Evolutionary conservation across 2,329 filamentous ascomycete species (phyloP).

Genomic region (Neospermospora avenae): DNA sequence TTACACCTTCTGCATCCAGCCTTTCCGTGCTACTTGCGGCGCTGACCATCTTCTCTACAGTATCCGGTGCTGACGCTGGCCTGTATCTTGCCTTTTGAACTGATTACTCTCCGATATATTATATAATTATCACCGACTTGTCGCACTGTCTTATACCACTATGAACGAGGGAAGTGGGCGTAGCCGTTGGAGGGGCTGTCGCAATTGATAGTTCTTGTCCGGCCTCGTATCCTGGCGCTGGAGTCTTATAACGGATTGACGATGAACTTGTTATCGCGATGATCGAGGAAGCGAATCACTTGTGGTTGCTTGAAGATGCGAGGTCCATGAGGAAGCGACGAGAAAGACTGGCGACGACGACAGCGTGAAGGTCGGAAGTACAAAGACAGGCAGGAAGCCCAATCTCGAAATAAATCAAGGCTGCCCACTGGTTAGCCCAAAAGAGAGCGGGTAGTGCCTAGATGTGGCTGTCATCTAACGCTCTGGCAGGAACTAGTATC

Average conservation of each 20-base stretch:
- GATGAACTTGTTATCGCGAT: no score
- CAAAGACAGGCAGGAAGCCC: no score
- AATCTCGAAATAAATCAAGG: no score
- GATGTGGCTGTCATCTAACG: no score
- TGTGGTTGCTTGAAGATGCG: background rate
- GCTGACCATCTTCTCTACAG: background rate
- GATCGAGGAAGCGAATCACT: slow-evolving; percentile 4
- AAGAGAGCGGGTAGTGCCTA: no score
- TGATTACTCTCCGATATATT: no score
- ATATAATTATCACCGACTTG: background rate
- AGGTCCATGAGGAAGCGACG: background rate
- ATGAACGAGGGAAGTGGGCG: background rate
- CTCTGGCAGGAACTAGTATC: no score
- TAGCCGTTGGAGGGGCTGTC: background rate
- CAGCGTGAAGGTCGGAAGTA: no score
- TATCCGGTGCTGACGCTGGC: background rate
- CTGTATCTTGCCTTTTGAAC: no score
- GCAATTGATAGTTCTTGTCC: background rate
- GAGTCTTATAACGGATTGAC: background rate
- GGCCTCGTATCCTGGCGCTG: slow-evolving; percentile 1
- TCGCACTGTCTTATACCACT: slow-evolving; percentile 1
- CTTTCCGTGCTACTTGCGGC: slow-evolving; percentile 2
- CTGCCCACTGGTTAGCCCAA: no score
- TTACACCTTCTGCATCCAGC: slow-evolving; percentile 4
- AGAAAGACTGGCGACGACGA: background rate